Evolutionary conservation across 495 filamentous ascomycete species (phyloP), one percentile per base, ranked within the genome.

Genomic region (Aspergillus incahuasiensis): DNA sequence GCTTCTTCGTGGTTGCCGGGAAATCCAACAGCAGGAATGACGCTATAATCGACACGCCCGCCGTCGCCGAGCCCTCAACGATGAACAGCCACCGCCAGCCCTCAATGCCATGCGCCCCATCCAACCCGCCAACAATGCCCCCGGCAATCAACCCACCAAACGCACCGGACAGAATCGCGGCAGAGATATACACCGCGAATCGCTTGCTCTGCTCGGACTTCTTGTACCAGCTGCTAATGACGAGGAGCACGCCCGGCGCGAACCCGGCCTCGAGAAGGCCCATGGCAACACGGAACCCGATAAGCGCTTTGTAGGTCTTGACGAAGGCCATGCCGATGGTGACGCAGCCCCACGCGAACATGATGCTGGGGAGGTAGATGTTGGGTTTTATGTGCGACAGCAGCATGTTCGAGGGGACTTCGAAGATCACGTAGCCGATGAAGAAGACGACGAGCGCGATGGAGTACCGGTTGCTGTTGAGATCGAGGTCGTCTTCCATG

Each of bases 41-140:
- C 12, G 64, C 38, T 7, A 68, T 66, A 13, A 69, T 34, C 0
- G 63, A 63, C 32, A 51, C 22, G 1, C 56, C 56, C 6, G 57
- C 49, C 18, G 62, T 64, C 6, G 63, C 57, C 5, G 57, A 55
- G 3, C 72, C 70, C 45, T 73, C 65, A 35, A 68, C 59, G 40
- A 72, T 68, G 45, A 66, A 72, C 0, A 78, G 62, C 74, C 74
- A 77, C 21, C 74, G 54, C 77, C 76, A 79, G 0, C 75, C 77
- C 18, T 55, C 54, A 16, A 79, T 63, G 0, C 76, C 74, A 51
- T 68, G 63, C 9, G 55, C 55, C 18, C 67, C 70, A 25, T 76
- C 71, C 4, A 77, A 48, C 25, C 65, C 62, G 6, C 58, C 60
- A 4, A 64, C 71, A 44, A 75, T 75, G 1, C 61, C 74, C 1